Conservation (phyloP, 768 basidiomycete species). For the Aureoboletus auriporus region DNA sequence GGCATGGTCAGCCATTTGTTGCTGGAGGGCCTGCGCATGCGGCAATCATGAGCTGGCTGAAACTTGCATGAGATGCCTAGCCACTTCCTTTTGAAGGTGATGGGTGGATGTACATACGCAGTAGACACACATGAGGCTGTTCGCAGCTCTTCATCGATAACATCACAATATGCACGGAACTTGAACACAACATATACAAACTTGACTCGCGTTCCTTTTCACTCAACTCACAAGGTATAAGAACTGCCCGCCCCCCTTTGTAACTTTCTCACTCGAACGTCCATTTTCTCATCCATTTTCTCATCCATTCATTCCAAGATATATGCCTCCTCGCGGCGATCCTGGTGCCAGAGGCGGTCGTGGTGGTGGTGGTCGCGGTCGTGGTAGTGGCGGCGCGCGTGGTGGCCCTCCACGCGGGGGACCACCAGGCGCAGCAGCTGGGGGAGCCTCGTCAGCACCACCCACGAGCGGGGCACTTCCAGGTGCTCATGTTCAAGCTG, state of each 20-base stretch:
- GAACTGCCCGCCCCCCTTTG: slow-evolving; percentile 6
- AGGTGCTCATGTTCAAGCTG: slow-evolving; percentile 39
- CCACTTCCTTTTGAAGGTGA: slow-evolving; percentile 1
- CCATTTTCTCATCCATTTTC: slow-evolving; percentile 9
- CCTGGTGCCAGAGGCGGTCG: slow-evolving; percentile 23
- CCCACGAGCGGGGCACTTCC: slow-evolving; percentile 32
- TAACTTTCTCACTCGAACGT: slow-evolving; percentile 14
- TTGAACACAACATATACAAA: slow-evolving; percentile 27
- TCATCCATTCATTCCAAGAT: not conserved
- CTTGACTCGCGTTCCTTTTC: slow-evolving; percentile 1
- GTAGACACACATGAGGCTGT: not conserved
- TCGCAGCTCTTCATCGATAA: slow-evolving; percentile 19
- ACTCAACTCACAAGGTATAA: slow-evolving; percentile 14
- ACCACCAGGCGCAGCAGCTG: slow-evolving; percentile 17
- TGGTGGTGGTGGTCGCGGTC: slow-evolving; percentile 19
- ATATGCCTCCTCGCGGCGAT: slow-evolving; percentile 39
- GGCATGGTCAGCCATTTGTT: slow-evolving; percentile 60
- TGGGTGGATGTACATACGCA: slow-evolving; percentile 6
- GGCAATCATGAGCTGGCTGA: slow-evolving; percentile 63
- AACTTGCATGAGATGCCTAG: slow-evolving; percentile 13
- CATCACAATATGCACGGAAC: not conserved
- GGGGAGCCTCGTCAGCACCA: slow-evolving; percentile 21
- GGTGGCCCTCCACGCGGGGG: slow-evolving; percentile 30
- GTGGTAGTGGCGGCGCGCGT: slow-evolving; percentile 24
- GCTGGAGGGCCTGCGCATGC: slow-evolving; percentile 48